Evolutionary conservation across 495 filamentous ascomycete species (phyloP), one percentile per base, ranked within the genome.

Genomic region (Lentithecium fluviatile): DNA sequence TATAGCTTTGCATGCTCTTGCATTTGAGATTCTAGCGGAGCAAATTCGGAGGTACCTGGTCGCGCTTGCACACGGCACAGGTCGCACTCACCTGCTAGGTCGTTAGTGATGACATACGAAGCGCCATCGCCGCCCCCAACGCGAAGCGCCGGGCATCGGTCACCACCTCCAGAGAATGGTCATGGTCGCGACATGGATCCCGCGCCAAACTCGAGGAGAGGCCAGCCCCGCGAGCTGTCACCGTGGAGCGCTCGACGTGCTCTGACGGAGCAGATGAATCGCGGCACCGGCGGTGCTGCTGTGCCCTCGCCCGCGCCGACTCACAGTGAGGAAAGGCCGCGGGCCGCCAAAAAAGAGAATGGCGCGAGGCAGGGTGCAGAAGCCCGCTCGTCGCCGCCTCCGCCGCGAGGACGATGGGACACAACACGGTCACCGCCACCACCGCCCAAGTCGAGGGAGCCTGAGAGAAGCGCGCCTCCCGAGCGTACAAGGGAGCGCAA

Each of bases 91-190:
- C 8, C 29, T 21, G 21, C 45, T 24, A 36, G 20, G 25, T n/a
- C 15, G 20, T 42, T 59, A 32, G 45, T 21, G 8, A 43, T 34
- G 56, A 51, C 56, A 45, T 17, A 46, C 46, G 46, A 59, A 45
- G 51, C 45, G 55, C 55, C 58, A 38, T 53, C 59, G 23, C 59
- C 50, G 26, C 59, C 51, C 58, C 58, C 58, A 60, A 11, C 21
- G 42, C 47, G 32, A 50, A 36, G 55, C 55, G 55, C 45, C 26
- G 34, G 19, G 17, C 37, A 25, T 38, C 36, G 20, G 17, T 48
- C 37, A 32, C 7, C 23, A 52, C 36, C 26, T 19, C 23, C 11
- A 52, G 52, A 19, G n/a, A n/a, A n/a, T n/a, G n/a, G n/a, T n/a
- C n/a, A n/a, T 43, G 24, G 40, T 43, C 40, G 17, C 26, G 38